Evolutionary conservation across 225 moss, liverwort and hornwort genomes (phyloP).

Genomic region (Bryum argenteum): DNA sequence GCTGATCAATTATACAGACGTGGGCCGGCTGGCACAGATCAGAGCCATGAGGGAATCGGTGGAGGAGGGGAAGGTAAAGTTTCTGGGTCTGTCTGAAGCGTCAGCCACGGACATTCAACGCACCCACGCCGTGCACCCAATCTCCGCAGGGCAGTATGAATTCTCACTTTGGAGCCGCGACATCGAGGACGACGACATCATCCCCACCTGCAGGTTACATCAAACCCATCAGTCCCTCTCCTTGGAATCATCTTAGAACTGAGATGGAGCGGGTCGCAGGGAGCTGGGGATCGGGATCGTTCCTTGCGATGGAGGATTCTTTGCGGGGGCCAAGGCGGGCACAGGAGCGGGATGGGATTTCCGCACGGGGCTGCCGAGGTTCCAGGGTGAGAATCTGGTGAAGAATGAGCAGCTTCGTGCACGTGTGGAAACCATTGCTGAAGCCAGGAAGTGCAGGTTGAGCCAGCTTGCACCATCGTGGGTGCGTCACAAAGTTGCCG

Average conservation of each 20-base stretch:
- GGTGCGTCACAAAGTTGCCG: slow-evolving; percentile 45
- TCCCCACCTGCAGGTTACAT: slow-evolving; percentile 51
- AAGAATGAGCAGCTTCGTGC: slow-evolving; percentile 27
- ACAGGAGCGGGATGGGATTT: too few relatives aligned
- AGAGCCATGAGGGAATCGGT: slow-evolving; percentile 47
- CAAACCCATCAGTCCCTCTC: too few relatives aligned
- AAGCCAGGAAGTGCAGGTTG: slow-evolving; percentile 32
- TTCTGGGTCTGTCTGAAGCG: slow-evolving; percentile 44
- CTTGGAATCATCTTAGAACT: too few relatives aligned
- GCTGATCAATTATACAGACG: too few relatives aligned
- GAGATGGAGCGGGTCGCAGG: too few relatives aligned
- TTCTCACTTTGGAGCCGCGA: slow-evolving; percentile 45
- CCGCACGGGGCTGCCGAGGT: too few relatives aligned
- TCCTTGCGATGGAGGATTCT: too few relatives aligned
- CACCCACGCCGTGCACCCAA: slow-evolving; percentile 52
- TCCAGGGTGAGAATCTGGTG: slow-evolving; percentile 39
- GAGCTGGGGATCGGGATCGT: too few relatives aligned
- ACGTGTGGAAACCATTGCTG: slow-evolving; percentile 26
- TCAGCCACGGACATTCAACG: slow-evolving; percentile 36
- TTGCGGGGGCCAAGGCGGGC: too few relatives aligned
- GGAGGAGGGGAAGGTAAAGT: too few relatives aligned
- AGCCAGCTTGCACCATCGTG: slow-evolving; percentile 45
- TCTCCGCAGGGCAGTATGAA: slow-evolving; percentile 47
- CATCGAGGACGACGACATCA: slow-evolving; percentile 39
- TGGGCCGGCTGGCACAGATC: slow-evolving; percentile 32